Evolutionary conservation across 2,329 filamentous ascomycete species (phyloP).

Genomic region (Uncinocarpus reesii): DNA sequence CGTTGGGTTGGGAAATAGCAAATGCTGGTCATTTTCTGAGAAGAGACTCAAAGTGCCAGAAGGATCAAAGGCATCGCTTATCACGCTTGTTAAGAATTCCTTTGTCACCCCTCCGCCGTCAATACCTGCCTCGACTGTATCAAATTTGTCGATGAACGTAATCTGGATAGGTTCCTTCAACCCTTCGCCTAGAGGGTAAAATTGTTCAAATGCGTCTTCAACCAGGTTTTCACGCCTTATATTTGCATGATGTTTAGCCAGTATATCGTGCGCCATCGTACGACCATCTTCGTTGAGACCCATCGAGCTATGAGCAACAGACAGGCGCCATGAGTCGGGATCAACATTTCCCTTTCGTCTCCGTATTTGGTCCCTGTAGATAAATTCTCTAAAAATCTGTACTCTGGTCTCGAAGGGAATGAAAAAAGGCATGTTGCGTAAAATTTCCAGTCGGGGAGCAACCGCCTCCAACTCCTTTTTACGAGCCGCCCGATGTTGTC

Average conservation of each 20-base stretch:
- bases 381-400: conserved; percentile 85
- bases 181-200: conserved; percentile 68
- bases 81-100: conserved; percentile 85
- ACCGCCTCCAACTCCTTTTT: conserved; percentile 66
- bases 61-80: conserved; percentile 67
- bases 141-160: conserved; percentile 87
- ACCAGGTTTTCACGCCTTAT: conserved; percentile 73
- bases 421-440: conserved; percentile 94
- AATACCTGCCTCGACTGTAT: conserved; percentile 78
- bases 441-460: conserved; percentile 75
- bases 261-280: conserved; percentile 31
- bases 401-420: conserved; percentile 89
- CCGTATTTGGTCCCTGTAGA: conserved; percentile 67
- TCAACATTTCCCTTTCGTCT: conserved; percentile 59
- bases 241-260: conserved; percentile 59
- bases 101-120: conserved; percentile 96
- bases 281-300: conserved; percentile 34
- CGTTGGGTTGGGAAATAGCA: conserved; percentile 79
- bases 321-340: conserved; percentile 63
- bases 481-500: conserved; percentile 56
- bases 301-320: conserved; percentile 40
- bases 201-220: conserved; percentile 72
- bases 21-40: conserved; percentile 69
- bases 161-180: conserved; percentile 95
- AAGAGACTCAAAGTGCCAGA: conserved; percentile 56